These are phyloP conservation scores for Vararia minispora DNA, from an alignment of 768 basidiomycete genomes.

Conservation along the genomic window DNA sequence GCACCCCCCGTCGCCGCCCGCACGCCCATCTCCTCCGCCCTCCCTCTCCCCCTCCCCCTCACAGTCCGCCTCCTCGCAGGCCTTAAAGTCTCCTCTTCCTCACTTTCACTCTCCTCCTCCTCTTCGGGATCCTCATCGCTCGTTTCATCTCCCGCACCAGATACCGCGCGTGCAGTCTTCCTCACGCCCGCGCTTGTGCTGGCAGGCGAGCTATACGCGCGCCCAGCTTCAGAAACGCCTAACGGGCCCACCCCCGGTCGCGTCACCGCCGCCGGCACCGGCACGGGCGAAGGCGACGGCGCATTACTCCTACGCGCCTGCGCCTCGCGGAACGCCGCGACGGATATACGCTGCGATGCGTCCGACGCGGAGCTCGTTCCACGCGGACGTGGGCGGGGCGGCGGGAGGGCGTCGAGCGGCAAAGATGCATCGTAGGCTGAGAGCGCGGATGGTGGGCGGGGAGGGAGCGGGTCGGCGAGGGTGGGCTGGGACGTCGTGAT, in stretches of 20 bases:
- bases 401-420: conserved; percentile 21
- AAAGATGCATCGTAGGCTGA: conserved; percentile 1
- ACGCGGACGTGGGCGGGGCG: conserved; percentile 37
- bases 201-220: conserved; percentile 6
- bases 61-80: conserved; percentile 25
- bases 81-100: conserved; percentile 20
- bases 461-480: conserved; percentile 15
- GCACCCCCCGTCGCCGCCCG: no score
- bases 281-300: conserved; percentile 54
- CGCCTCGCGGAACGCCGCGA: conserved; percentile 73
- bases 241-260: conserved; percentile 22
- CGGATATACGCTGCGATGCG: conserved; percentile 63
- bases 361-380: conserved; percentile 50
- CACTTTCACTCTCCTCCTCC: conserved; percentile 24
- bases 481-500: conserved; percentile 36
- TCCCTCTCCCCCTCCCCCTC: conserved; percentile 15
- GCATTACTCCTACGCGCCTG: conserved; percentile 55
- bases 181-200: no score
- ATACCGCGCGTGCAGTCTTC: no score
- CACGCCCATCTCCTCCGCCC: conserved; percentile 8
- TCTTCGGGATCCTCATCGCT: no score
- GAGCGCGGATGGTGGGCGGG: conserved; percentile 14
- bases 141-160: no score
- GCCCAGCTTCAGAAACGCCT: neutral
- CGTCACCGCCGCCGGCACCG: conserved; percentile 27